Base-by-base conservation (phyloP, 495 filamentous ascomycete species). In the Aspergillus biplanus region DNA sequence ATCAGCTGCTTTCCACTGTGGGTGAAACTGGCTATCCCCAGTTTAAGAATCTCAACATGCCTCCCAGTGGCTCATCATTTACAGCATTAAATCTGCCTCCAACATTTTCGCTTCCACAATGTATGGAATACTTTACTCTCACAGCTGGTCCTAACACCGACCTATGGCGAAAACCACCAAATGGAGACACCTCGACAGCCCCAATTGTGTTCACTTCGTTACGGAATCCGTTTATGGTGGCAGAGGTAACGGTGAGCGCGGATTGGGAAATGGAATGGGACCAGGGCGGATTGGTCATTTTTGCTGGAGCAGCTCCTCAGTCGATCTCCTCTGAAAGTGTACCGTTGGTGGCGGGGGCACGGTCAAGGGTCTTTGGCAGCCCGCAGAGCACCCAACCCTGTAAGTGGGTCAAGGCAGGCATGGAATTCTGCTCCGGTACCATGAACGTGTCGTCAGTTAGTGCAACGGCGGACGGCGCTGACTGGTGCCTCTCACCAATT, bases 211-310 rank as follows among this genome's bases (percentile, higher is more conserved):
- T 84, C 74, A 85, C 83, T 13, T 79, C 80, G 21, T 73, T 86
- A 46, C 81, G 78, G 16, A 77, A 73, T 49, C 79, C 82, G 16
- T 85, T 86, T 67, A 75, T 84, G 37, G 74, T 83, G 12, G 84
- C 84, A 42, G 83, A 85, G 64, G 83, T 86, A n/a, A 86, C 84
- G 56, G 82, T 86, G 49, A 81, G 73, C 58, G 84, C 83, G 11
- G 81, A 86, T 69, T 85, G 82, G 82, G 82, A 84, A 65, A 78
- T 83, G 68, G 83, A 85, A 78, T 86, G 82, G 81, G 83, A 86
- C 61, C 84, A 93, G 73, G 79, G 77, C 44, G 91, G 89, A 12
- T 88, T 96, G 67, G 90, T 91, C 62, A 87, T 92, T 60, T 92
- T 92, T 61, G 86, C 89, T 49, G 90, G 90, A 58, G 87, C 87